Evolutionary conservation across 2,329 filamentous ascomycete genomes (phyloP), one percentile per base, ranked within the genome.

Genomic region (Curvularia sp.): DNA sequence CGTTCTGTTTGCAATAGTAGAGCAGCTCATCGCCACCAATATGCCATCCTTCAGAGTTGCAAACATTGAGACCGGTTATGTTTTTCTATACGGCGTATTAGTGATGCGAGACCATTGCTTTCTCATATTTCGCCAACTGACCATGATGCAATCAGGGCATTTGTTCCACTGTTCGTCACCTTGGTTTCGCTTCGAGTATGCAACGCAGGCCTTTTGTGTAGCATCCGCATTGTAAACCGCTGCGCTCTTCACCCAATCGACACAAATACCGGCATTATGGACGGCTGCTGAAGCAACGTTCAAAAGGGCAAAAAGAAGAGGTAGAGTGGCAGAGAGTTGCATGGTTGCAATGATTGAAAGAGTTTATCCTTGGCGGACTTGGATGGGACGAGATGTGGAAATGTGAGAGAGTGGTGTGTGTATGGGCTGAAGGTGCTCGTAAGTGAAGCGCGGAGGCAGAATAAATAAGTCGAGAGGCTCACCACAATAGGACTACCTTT

Each of bases 21-120:
- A 57, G 56, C 27, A 71, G 19, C 54, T 74, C 71, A 19, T 73
- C 69, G 19, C 71, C 71, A 18, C 71, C 71, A 43, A 74, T 67
- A 49, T 74, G 69, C 52, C 54, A 46, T 2, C 25, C 70, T 1
- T 54, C 57, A 1, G 70, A 73, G 25, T 60, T 52, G 57, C 71
- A 74, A 6, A 57, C 48, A n/a, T 59, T 57, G 15, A 73, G 21
- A 30, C 69, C 66, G 36, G 64, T 63, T 10, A 64, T 55, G n/a
- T 59, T 45, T 25, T 30, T 61, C 65, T 69, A 43, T 9, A 21
- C 13, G 3, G 25, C 4, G 5, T 38, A 25, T 64, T 23, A 62
- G 56, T 21, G 15, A 39, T 21, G 3, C 9, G 13, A 23, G 23
- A 28, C 5, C 34, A 48, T 6, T 8, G 52, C 13, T 55, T 21